Evolutionary conservation across 768 basidiomycete genomes (phyloP).

Genomic region (Auricularia heimuer): DNA sequence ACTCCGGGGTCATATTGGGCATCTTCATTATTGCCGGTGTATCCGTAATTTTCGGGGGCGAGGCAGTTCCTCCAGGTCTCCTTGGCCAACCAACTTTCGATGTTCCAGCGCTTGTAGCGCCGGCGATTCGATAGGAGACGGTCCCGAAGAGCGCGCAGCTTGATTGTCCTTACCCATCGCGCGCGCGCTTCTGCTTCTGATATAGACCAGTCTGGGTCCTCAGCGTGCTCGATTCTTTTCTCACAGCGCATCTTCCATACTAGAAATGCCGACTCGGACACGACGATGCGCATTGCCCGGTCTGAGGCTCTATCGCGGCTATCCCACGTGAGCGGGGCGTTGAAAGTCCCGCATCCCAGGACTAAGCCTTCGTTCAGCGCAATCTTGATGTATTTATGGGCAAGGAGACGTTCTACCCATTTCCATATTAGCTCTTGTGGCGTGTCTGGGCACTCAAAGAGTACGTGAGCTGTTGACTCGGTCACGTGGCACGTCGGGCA

Average conservation of each 20-base stretch:
- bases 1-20: too few species aligned
- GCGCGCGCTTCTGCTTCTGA: not conserved
- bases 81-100: too few species aligned
- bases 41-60: too few species aligned
- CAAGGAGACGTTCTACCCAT: not conserved
- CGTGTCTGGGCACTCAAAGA: conserved; percentile 13
- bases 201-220: not conserved
- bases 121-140: too few species aligned
- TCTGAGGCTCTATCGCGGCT: not conserved
- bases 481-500: conserved; percentile 10
- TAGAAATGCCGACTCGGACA: not conserved
- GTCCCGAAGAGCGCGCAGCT: too few species aligned
- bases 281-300: not conserved
- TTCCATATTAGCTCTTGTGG: conserved; percentile 12
- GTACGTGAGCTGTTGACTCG: conserved; percentile 15
- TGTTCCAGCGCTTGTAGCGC: too few species aligned
- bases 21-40: too few species aligned
- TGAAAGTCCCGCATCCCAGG: too few species aligned
- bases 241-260: not conserved
- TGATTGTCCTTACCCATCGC: not conserved
- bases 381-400: not conserved
- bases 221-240: not conserved
- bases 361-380: not conserved
- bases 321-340: too few species aligned
- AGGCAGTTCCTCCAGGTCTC: too few species aligned